These are phyloP conservation scores for Orbilia blumenaviensis DNA, from an alignment of 2,329 filamentous ascomycete genomes.

Conservation along the genomic window DNA sequence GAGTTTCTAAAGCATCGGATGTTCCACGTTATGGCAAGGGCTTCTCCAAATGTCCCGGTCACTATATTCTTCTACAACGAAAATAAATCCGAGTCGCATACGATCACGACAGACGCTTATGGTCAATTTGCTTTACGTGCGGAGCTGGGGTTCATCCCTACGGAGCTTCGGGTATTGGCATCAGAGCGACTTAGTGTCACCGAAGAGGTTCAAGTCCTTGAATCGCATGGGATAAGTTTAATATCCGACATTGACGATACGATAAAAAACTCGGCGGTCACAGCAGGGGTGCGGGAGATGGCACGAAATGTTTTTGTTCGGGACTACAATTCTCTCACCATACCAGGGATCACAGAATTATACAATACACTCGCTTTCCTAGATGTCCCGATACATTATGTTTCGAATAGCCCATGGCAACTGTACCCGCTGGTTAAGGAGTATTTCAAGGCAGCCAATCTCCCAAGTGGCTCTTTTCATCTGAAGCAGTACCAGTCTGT, in stretches of 20 bases:
- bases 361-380: constrained; percentile 79
- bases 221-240: constrained; percentile 81
- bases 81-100: constrained; percentile 79
- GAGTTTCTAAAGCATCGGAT: constrained; percentile 86
- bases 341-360: constrained; percentile 90
- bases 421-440: constrained; percentile 83
- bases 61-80: constrained; percentile 97
- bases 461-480: constrained; percentile 90
- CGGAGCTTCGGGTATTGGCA: constrained; percentile 84
- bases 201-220: constrained; percentile 78
- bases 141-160: constrained; percentile 87
- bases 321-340: constrained; percentile 79
- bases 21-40: constrained; percentile 87
- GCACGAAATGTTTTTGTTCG: constrained; percentile 96
- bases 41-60: constrained; percentile 78
- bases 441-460: constrained; percentile 80
- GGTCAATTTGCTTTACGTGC: constrained; percentile 87
- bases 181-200: constrained; percentile 84
- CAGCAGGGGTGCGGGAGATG: constrained; percentile 86
- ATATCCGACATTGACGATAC: constrained; percentile 99
- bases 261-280: constrained; percentile 92
- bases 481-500: constrained; percentile 96
- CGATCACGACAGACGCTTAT: constrained; percentile 83
- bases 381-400: constrained; percentile 92
- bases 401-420: constrained; percentile 99